These are phyloP conservation scores for Hemerocallis citrina DNA, from an alignment of 106 monocot species.

Conservation along the genomic window DNA sequence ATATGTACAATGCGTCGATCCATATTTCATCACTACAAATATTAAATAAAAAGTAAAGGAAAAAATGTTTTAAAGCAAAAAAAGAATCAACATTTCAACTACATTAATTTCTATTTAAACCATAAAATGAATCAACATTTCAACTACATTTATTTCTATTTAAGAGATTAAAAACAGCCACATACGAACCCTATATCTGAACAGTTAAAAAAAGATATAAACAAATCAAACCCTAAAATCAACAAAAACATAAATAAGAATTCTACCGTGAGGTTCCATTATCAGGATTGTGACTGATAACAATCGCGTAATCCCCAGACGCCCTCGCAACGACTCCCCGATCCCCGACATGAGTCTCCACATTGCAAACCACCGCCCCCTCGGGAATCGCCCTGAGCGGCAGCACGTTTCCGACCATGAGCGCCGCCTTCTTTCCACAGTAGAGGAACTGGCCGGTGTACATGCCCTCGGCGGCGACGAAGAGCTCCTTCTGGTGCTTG, in stretches of 20 bases:
- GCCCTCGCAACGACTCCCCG: conserved; percentile 31
- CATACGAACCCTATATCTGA: background rate
- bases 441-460: conserved; percentile 57
- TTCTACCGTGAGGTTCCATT: conserved; percentile 27
- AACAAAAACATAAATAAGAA: background rate
- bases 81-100: too few species aligned
- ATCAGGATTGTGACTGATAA: conserved; percentile 43
- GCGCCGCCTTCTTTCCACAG: conserved; percentile 45
- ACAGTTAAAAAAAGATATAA: background rate
- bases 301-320: conserved; percentile 45
- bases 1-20: too few species aligned
- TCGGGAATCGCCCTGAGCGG: conserved; percentile 42
- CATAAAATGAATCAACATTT: too few species aligned
- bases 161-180: too few species aligned
- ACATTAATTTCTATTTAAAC: too few species aligned
- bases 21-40: too few species aligned
- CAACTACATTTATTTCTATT: too few species aligned
- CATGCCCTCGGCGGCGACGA: conserved; percentile 49
- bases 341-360: conserved; percentile 39
- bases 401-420: conserved; percentile 52
- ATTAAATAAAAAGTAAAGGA: too few species aligned
- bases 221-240: too few species aligned
- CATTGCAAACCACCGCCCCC: conserved; percentile 41
- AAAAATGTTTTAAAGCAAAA: too few species aligned
- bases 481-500: conserved; percentile 61